Percentiles rank a stretch among this genome's conserved stretches.
phyloP scores from a whole-genome alignment of 208 protist species.

The Leishmania gerbilli region DNA sequence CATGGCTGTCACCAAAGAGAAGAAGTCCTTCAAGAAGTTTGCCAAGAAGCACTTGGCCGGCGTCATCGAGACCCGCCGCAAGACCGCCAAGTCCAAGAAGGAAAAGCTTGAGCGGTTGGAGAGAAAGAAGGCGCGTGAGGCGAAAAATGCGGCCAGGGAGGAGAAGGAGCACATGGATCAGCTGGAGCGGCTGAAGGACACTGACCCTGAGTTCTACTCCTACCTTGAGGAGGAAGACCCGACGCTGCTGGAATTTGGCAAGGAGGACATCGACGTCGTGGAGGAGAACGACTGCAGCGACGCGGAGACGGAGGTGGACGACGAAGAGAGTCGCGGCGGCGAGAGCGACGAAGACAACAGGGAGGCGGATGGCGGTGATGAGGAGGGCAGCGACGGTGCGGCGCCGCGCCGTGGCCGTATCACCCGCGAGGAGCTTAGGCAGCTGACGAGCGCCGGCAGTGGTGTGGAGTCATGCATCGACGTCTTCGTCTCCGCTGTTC shows the following conservation, averaged over 20 bases:
- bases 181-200: slow-evolving; percentile 88
- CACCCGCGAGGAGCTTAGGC: slow-evolving; percentile 54
- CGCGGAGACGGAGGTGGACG: slow-evolving; percentile 76
- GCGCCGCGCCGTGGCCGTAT: slow-evolving; percentile 40
- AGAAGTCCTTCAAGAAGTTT: slow-evolving; percentile 93
- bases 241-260: slow-evolving; percentile 84
- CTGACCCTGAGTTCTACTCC: slow-evolving; percentile 89
- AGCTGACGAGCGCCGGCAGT: slow-evolving; percentile 36
- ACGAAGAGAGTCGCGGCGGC: slow-evolving; percentile 48
- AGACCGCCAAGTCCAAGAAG: slow-evolving; percentile 87
- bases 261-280: slow-evolving; percentile 79
- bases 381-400: slow-evolving; percentile 33
- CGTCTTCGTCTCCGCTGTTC: slow-evolving; percentile 80
- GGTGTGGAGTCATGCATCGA: slow-evolving; percentile 66
- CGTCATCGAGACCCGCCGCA: slow-evolving; percentile 88
- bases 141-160: slow-evolving; percentile 61
- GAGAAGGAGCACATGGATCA: slow-evolving; percentile 90
- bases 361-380: slow-evolving; percentile 34
- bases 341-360: slow-evolving; percentile 27
- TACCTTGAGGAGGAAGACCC: slow-evolving; percentile 92
- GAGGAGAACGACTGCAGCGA: slow-evolving; percentile 74
- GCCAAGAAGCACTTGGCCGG: slow-evolving; percentile 90
- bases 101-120: slow-evolving; percentile 87
- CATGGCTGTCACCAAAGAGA: slow-evolving; percentile 81
- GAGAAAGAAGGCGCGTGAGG: slow-evolving; percentile 74